phyloP scores from a whole-genome alignment of 2,329 filamentous ascomycete genomes.

The Chalara sp. region DNA sequence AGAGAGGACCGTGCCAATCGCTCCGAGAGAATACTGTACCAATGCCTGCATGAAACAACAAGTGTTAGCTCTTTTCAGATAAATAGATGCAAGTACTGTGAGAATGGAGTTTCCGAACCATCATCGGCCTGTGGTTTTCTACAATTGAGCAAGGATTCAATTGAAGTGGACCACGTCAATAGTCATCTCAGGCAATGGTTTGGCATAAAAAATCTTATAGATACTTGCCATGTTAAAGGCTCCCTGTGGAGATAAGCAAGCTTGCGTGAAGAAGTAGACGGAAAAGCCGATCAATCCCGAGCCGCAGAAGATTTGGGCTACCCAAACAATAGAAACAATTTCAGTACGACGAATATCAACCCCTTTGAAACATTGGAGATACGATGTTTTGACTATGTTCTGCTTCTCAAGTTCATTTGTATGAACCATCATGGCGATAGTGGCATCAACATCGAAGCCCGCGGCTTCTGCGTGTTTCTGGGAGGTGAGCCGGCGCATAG shows the following conservation, averaged over 20 bases:
- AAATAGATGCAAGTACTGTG: too few relatives aligned
- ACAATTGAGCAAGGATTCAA: too few relatives aligned
- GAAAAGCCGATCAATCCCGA: conserved; percentile 61
- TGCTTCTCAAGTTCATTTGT: conserved; percentile 75
- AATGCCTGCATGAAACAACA: too few relatives aligned
- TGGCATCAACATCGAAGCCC: conserved; percentile 56
- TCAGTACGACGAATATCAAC: conserved; percentile 43
- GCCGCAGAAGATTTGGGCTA: conserved; percentile 54
- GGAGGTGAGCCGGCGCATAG: conserved; percentile 12
- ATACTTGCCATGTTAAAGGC: conserved; percentile 48
- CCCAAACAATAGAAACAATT: conserved; percentile 49
- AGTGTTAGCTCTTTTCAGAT: too few relatives aligned
- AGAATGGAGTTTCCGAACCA: too few relatives aligned
- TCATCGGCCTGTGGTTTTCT: too few relatives aligned
- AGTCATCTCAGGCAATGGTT: too few relatives aligned
- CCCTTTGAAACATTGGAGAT: conserved; percentile 59
- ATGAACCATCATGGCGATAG: conserved; percentile 86
- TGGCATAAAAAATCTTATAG: too few relatives aligned
- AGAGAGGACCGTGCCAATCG: conserved; percentile 41
- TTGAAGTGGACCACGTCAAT: too few relatives aligned
- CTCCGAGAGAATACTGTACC: conserved; percentile 35
- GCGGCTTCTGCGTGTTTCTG: not conserved
- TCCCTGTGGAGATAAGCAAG: conserved; percentile 43
- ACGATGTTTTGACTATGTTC: conserved; percentile 61
- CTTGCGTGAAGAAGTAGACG: conserved; percentile 55